These are phyloP conservation scores for Fusarium dlaminii DNA, from an alignment of 2,329 filamentous ascomycete genomes.

Conservation along the genomic window DNA sequence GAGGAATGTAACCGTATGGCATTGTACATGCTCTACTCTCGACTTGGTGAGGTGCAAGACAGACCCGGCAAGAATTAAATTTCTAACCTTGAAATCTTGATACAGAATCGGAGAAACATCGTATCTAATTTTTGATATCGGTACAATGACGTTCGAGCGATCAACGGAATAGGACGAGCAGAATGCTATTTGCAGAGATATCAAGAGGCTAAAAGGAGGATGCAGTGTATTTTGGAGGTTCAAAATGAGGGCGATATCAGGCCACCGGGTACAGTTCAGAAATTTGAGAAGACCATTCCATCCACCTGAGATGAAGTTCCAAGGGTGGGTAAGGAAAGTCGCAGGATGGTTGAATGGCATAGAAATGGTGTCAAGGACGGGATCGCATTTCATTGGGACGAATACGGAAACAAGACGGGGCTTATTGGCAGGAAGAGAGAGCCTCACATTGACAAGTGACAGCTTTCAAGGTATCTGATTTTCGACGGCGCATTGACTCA, in stretches of 20 bases:
- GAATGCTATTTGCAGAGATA: constrained; percentile 10
- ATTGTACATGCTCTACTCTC: constrained; percentile 98
- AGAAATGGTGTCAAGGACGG: constrained; percentile 46
- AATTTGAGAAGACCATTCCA: constrained; percentile 6
- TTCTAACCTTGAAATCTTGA: constrained; percentile 41
- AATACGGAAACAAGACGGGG: constrained; percentile 36
- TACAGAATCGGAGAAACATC: constrained; percentile 58
- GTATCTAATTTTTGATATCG: constrained; percentile 45
- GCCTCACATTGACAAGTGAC: constrained; percentile 26
- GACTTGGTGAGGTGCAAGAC: constrained; percentile 76
- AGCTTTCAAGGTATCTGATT: constrained; percentile 35
- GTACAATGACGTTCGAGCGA: constrained; percentile 24
- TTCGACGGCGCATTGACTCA: constrained; percentile 41
- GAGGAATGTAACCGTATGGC: constrained; percentile 99
- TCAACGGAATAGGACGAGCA: constrained; percentile 8
- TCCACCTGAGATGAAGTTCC: constrained; percentile 5
- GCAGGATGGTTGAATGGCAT: constrained; percentile 38
- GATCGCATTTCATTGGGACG: constrained; percentile 44
- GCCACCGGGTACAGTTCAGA: background rate
- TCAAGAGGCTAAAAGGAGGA: constrained; percentile 36
- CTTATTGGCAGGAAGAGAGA: constrained; percentile 35
- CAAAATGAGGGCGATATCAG: background rate
- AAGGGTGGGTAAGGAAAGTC: constrained; percentile 9
- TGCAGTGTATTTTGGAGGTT: constrained; percentile 20
- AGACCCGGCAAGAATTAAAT: constrained; percentile 33